Base-by-base conservation (phyloP, 2,329 filamentous ascomycete species). In the Xylariaceae sp. region DNA sequence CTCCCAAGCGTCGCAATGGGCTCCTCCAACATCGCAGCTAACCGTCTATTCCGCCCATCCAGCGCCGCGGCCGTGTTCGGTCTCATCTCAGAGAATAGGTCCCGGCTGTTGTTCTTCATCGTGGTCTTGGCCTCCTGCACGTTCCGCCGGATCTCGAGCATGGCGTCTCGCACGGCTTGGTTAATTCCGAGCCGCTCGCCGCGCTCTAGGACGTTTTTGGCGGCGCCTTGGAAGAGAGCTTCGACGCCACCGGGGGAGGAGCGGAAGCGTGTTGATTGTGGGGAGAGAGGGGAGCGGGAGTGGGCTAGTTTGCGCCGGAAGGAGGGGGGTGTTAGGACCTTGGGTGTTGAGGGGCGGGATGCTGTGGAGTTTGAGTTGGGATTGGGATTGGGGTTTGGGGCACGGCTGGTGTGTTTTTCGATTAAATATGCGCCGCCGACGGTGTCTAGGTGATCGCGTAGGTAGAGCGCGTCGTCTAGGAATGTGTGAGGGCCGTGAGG, bases 381-480 rank as follows among this genome's bases (percentile, higher is more conserved):
- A 5, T 5, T 30, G 23, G 23, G 23, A 1, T 30, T 30, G 23
- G 72, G 60, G 2, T 71, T 66, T 2, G 84, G 84, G 58, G 77
- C 67, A 60, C 73, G 83, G 8, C 82, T 81, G 1, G 88, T 88
- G 70, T 93, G 90, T 64, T 90, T 90, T 62, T 80, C 76, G 18
- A 93, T 86, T 15, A 93, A 78, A 7, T 82, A 77, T 17, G 81
- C 79, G 9, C 88, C 88, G 4, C 88, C 88, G 11, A 81, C 75
- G 1, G 77, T 69, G 59, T 82, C 81, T 39, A 89, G 79, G 68
- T 92, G 86, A 47, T 85, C 79, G 49, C 80, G 80, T 2, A 95
- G 79, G 68, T 88, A 90, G 2, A 94, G 73, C 0, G 92, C 94
- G 73, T 99, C 94, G 59, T 90, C 84, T 51, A 96, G 89, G 67